A percentile compares a stretch with the other conserved stretches of the same genome.
These are phyloP conservation scores for Claviceps fusiformis DNA, from an alignment of 2,329 filamentous ascomycete genomes.

Conservation along the genomic window DNA sequence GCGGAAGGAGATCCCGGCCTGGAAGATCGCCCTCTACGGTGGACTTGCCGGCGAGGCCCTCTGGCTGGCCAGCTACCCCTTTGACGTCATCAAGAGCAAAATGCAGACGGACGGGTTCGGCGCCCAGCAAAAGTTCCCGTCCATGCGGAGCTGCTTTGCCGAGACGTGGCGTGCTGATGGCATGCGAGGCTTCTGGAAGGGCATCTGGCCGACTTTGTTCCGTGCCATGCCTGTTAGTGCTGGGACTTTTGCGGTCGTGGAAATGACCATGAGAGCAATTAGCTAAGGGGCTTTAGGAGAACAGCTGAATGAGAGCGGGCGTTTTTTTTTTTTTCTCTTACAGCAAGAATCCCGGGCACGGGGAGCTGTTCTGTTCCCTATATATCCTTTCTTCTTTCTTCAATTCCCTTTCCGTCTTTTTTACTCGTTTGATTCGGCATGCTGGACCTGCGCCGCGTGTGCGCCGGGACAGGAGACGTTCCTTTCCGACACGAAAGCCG, in stretches of 20 bases:
- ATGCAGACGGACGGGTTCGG: slow-evolving; percentile 98
- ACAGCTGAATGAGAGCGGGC: neutral
- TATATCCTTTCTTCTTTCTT: neutral
- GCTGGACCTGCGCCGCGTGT: too few species aligned
- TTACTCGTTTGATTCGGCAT: too few species aligned
- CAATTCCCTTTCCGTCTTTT: too few species aligned
- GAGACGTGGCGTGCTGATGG: slow-evolving; percentile 72
- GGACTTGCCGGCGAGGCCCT: slow-evolving; percentile 87
- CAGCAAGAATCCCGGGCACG: too few species aligned
- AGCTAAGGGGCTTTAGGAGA: slow-evolving; percentile 17
- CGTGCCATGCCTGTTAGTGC: slow-evolving; percentile 96
- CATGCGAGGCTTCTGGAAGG: slow-evolving; percentile 81
- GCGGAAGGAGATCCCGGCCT: slow-evolving; percentile 64
- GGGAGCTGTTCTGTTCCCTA: too few species aligned
- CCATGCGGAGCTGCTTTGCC: slow-evolving; percentile 79
- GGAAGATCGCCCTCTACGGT: slow-evolving; percentile 85
- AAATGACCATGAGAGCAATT: slow-evolving; percentile 51
- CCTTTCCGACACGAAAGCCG: too few species aligned
- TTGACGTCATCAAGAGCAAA: slow-evolving; percentile 98
- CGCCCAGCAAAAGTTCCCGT: slow-evolving; percentile 52
- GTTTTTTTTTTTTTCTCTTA: neutral
- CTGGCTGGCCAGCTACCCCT: slow-evolving; percentile 87
- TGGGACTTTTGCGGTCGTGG: slow-evolving; percentile 85
- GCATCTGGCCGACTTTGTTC: slow-evolving; percentile 75
- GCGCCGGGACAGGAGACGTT: too few species aligned